phyloP scores from a whole-genome alignment of 768 basidiomycete species.

The Tricholoma hemisulphureum region DNA sequence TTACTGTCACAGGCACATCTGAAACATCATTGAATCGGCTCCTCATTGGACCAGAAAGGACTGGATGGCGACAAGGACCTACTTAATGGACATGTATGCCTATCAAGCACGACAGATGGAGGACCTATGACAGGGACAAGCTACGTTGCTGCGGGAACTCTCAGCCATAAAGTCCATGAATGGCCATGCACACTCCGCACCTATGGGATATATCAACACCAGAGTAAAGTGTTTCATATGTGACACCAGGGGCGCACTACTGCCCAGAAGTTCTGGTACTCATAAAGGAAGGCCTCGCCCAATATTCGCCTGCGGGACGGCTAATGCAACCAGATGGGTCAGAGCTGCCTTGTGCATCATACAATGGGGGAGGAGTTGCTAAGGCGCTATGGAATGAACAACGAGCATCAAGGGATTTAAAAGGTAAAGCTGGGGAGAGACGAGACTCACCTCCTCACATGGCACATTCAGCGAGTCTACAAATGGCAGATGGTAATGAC shows the following conservation, averaged over 20 bases:
- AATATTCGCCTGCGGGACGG: not conserved
- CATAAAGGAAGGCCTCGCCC: not conserved
- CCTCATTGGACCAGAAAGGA: too few relatives aligned
- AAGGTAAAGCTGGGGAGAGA: slow-evolving; percentile 5
- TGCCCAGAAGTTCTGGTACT: not conserved
- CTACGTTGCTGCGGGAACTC: too few relatives aligned
- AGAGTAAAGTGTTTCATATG: slow-evolving; percentile 11
- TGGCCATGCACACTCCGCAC: too few relatives aligned
- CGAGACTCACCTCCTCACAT: slow-evolving; percentile 9
- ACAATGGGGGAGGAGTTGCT: not conserved
- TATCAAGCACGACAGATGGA: too few relatives aligned
- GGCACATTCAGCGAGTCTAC: not conserved
- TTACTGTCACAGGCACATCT: too few relatives aligned
- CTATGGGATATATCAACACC: too few relatives aligned
- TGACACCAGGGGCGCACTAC: not conserved
- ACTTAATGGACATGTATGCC: too few relatives aligned
- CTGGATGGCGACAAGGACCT: too few relatives aligned
- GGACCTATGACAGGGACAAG: too few relatives aligned
- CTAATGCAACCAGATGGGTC: not conserved
- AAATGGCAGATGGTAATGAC: not conserved
- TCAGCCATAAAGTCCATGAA: too few relatives aligned
- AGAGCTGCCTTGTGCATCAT: not conserved
- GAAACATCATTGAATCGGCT: too few relatives aligned
- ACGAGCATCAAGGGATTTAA: not conserved
- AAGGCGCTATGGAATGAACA: not conserved